A percentile compares a stretch with the other conserved stretches of the same genome.
Conservation (phyloP, 495 filamentous ascomycete species). For the Talaromyces liani region DNA sequence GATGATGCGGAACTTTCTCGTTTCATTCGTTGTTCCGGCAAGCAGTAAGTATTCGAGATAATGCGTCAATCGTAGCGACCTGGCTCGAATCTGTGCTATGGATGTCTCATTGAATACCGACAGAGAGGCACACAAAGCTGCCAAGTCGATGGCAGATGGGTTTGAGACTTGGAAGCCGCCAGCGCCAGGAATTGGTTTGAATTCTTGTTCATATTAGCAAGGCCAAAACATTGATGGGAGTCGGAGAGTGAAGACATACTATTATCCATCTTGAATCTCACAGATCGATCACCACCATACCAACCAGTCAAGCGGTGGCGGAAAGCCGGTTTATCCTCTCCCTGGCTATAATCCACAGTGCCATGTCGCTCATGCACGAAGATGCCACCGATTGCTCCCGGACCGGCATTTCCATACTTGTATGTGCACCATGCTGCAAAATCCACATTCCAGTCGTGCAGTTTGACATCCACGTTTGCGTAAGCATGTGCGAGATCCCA, state of each 20-base stretch:
- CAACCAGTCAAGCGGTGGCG: conserved; percentile 66
- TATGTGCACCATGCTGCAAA: conserved; percentile 95
- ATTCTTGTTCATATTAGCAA: conserved; percentile 34
- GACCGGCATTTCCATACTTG: conserved; percentile 91
- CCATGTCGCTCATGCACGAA: conserved; percentile 80
- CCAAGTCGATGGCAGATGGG: conserved; percentile 51
- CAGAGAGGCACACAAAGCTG: conserved; percentile 63
- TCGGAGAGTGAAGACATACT: conserved; percentile 21
- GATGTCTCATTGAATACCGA: conserved; percentile 70
- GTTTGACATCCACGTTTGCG: conserved; percentile 75
- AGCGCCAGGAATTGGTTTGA: conserved; percentile 63
- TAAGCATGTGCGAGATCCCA: conserved; percentile 95
- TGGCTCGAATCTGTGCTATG: conserved; percentile 61
- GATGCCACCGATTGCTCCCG: conserved; percentile 76
- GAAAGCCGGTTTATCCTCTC: conserved; percentile 38
- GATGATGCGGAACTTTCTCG: conserved; percentile 50
- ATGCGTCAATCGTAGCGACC: conserved; percentile 66
- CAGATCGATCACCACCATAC: conserved; percentile 79
- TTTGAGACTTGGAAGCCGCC: conserved; percentile 56
- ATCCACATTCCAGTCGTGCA: conserved; percentile 93
- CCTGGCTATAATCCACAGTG: conserved; percentile 38
- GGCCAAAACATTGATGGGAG: neutral
- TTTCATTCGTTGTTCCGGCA: conserved; percentile 33
- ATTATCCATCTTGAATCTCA: conserved; percentile 74
- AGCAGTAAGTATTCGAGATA: conserved; percentile 70